These are phyloP conservation scores for Fibroporia radiculosa DNA, from an alignment of 768 basidiomycete genomes.

Conservation along the genomic window DNA sequence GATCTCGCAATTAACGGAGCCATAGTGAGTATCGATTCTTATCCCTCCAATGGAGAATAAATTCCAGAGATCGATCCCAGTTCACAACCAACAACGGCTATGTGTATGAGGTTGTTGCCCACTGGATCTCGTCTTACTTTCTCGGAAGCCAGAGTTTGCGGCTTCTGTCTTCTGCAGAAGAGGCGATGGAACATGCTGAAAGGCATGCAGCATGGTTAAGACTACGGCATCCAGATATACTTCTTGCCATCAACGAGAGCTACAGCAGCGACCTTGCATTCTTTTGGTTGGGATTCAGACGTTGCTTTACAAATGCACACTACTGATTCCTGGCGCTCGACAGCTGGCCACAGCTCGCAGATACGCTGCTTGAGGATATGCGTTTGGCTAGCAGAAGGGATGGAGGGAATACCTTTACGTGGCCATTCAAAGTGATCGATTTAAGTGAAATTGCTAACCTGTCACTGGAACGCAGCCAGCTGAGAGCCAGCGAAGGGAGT, in stretches of 20 bases:
- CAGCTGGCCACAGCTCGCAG: conserved; percentile 57
- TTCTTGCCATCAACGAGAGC: conserved; percentile 45
- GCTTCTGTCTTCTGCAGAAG: conserved; percentile 36
- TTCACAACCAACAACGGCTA: conserved; percentile 51
- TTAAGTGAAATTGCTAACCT: conserved; percentile 40
- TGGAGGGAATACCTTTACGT: conserved; percentile 60
- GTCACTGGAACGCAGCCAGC: conserved; percentile 35
- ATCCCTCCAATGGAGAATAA: neutral
- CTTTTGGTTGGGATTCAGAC: conserved; percentile 23
- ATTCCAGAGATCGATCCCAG: conserved; percentile 23
- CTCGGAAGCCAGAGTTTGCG: conserved; percentile 41
- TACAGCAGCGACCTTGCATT: conserved; percentile 40
- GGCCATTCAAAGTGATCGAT: conserved; percentile 50
- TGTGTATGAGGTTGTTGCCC: conserved; percentile 43
- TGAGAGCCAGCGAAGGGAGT: conserved; percentile 19
- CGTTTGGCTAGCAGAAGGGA: conserved; percentile 41
- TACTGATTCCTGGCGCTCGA: neutral
- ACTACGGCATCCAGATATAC: conserved; percentile 43
- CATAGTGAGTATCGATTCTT: conserved; percentile 30
- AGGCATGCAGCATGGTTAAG: conserved; percentile 45
- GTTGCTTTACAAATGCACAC: neutral
- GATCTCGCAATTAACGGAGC: conserved; percentile 65
- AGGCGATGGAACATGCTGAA: conserved; percentile 38
- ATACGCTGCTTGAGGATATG: conserved; percentile 57
- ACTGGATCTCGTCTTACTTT: conserved; percentile 64